A percentile compares a stretch with the other conserved stretches of the same genome.
phyloP scores from a whole-genome alignment of 345 rosid genomes.

The Ceriops zippeliana region DNA sequence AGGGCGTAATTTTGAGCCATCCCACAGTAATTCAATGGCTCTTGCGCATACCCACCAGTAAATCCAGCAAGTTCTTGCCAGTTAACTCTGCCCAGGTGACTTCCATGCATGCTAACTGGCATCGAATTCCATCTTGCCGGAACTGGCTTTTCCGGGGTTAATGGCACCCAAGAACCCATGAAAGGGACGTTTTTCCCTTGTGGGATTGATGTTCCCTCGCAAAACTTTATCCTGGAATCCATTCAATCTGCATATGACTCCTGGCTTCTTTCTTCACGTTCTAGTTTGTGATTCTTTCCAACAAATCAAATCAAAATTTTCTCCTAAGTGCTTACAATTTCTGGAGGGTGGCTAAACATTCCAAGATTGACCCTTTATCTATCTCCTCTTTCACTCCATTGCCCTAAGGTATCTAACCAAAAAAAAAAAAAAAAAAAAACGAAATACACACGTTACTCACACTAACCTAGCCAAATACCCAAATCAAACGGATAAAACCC shows the following conservation, averaged over 20 bases:
- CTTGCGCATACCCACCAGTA: constrained; percentile 22
- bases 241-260: constrained; percentile 12
- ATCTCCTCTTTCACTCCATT: constrained; percentile 19
- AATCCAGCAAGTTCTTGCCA: constrained; percentile 35
- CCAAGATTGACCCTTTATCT: too few relatives aligned
- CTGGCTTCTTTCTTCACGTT: too few relatives aligned
- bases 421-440: too few relatives aligned
- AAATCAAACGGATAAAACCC: neutral
- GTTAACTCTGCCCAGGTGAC: constrained; percentile 19
- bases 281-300: neutral
- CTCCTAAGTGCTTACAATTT: neutral
- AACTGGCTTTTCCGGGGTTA: constrained; percentile 40
- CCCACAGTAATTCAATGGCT: constrained; percentile 18
- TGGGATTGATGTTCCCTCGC: constrained; percentile 33
- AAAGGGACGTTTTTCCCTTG: constrained; percentile 20
- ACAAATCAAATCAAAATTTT: neutral
- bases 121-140: constrained; percentile 24
- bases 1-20: constrained; percentile 16
- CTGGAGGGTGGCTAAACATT: too few relatives aligned
- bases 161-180: constrained; percentile 44
- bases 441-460: too few relatives aligned
- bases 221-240: constrained; percentile 30
- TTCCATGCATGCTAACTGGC: constrained; percentile 20
- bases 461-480: neutral
- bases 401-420: neutral